Conservation (phyloP, 176 grass and related monocot species). For the Carex myosuroides region DNA sequence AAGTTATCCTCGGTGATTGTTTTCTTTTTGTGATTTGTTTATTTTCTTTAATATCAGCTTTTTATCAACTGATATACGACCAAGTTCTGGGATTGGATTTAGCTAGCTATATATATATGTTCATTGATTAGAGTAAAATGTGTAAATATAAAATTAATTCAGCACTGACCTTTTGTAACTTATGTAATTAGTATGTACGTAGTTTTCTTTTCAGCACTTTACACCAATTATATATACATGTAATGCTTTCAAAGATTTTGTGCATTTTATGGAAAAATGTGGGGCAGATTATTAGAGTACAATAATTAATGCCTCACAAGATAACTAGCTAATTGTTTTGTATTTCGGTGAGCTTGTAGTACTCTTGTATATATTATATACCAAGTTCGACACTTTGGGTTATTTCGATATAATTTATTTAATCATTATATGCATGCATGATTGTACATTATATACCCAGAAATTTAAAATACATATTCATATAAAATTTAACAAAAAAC, state of each 20-base stretch:
- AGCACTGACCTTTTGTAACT: background rate
- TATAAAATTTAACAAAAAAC: too few species aligned
- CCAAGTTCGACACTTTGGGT: too few species aligned
- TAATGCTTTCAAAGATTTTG: background rate
- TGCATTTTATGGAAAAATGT: background rate
- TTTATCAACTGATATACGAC: background rate
- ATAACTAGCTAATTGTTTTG: too few species aligned
- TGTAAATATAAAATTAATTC: background rate
- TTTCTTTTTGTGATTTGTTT: background rate
- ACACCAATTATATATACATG: background rate
- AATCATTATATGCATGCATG: too few species aligned
- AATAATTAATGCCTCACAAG: too few species aligned
- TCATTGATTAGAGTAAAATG: background rate
- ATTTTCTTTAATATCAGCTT: background rate
- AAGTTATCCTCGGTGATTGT: constrained; percentile 14
- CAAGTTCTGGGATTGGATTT: background rate
- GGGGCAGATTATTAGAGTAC: too few species aligned
- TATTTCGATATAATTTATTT: too few species aligned
- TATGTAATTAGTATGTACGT: background rate
- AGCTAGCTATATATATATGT: background rate
- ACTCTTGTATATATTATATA: too few species aligned
- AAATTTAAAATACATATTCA: too few species aligned
- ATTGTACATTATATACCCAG: too few species aligned
- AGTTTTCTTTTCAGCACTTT: background rate
- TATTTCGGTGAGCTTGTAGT: too few species aligned